Evolutionary conservation across 352 stramenopile species (phyloP).

Genomic region (Phytophthora nicotianae): DNA sequence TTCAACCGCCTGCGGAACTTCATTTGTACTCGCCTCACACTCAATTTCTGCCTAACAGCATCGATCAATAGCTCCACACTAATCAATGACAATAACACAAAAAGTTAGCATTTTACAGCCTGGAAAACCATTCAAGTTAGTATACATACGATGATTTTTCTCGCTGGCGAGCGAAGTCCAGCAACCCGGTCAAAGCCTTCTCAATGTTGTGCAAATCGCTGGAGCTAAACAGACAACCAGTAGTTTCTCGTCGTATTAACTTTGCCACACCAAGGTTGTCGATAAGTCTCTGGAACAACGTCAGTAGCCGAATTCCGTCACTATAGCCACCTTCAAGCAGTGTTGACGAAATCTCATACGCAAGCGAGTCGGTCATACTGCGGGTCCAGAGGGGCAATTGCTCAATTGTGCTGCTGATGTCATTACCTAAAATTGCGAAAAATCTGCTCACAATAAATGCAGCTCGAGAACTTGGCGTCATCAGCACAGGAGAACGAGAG

Average conservation of each 20-base stretch:
- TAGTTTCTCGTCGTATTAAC: constrained; percentile 62
- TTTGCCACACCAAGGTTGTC: constrained; percentile 55
- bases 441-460: constrained; percentile 58
- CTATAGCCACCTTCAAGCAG: constrained; percentile 48
- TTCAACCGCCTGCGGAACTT: constrained; percentile 73
- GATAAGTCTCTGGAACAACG: constrained; percentile 64
- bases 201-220: constrained; percentile 68
- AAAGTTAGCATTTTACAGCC: constrained; percentile 1
- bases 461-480: constrained; percentile 55
- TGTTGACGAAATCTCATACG: constrained; percentile 59
- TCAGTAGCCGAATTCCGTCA: constrained; percentile 62
- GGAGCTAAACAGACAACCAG: constrained; percentile 53
- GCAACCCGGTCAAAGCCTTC: constrained; percentile 56
- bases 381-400: constrained; percentile 62
- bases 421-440: constrained; percentile 54
- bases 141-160: constrained; percentile 60
- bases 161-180: constrained; percentile 70
- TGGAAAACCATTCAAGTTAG: neutral
- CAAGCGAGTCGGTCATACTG: constrained; percentile 53
- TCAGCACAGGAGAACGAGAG: constrained; percentile 30
- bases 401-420: constrained; percentile 45
- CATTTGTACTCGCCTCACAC: constrained; percentile 71
- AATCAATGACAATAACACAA: neutral
- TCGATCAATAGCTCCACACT: constrained; percentile 73
- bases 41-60: constrained; percentile 70